phyloP scores from a whole-genome alignment of 768 basidiomycete species.

The Goffeauzyma gilvescens region DNA sequence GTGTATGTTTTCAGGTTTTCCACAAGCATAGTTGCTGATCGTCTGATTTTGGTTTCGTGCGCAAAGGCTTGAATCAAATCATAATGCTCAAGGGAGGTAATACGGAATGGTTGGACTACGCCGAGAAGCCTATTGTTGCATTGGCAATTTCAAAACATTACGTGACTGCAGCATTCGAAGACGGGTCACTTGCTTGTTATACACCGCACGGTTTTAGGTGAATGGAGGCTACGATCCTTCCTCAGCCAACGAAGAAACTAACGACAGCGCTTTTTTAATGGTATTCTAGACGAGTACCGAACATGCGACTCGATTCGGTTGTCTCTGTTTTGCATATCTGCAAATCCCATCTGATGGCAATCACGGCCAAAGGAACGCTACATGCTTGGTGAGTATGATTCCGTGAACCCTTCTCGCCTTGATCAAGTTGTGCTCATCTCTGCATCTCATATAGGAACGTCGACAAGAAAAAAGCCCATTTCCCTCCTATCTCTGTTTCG shows the following conservation, averaged over 20 bases:
- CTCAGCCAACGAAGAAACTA: too few relatives aligned
- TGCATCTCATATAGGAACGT: conserved; percentile 43
- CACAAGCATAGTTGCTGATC: too few relatives aligned
- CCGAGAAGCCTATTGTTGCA: conserved; percentile 51
- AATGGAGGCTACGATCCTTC: too few relatives aligned
- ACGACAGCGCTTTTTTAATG: too few relatives aligned
- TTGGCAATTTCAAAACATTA: conserved; percentile 48
- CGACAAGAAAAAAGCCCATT: conserved; percentile 46
- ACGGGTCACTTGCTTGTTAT: conserved; percentile 64
- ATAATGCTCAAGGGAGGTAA: conserved; percentile 35
- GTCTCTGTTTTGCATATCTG: conserved; percentile 50
- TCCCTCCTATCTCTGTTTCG: conserved; percentile 46
- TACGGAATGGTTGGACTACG: conserved; percentile 75
- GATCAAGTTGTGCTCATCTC: conserved; percentile 3
- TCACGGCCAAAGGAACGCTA: conserved; percentile 56
- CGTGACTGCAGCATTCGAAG: conserved; percentile 58
- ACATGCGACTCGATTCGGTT: conserved; percentile 51
- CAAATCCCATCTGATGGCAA: conserved; percentile 46
- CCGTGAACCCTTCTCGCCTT: background rate
- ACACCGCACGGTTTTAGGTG: too few relatives aligned
- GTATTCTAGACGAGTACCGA: conserved; percentile 56
- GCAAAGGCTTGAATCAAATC: background rate
- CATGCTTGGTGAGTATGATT: conserved; percentile 46
- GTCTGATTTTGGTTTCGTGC: too few relatives aligned
- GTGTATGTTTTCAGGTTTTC: too few relatives aligned